Evolutionary conservation across 148 eudicot genomes (phyloP), one percentile per base, ranked within the genome.

Genomic region (Pouteria glomerata): DNA sequence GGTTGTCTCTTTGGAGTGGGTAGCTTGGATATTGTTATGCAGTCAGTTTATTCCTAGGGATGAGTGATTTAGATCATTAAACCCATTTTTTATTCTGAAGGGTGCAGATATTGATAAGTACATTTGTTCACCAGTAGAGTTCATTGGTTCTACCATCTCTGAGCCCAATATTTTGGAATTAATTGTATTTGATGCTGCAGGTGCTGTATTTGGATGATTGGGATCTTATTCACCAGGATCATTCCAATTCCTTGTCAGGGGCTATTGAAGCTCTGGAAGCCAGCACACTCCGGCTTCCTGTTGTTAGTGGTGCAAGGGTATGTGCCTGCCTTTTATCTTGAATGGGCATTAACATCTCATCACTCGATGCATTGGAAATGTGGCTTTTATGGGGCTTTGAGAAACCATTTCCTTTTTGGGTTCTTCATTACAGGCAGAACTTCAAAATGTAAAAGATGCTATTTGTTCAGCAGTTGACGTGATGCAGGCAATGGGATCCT

Each of bases 391-490:
- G 63, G 15, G 14, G 41, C 37, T 26, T 65, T 42, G 10, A 65
- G 5, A 53, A 66, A 15, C 47, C 15, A 19, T 23, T 45, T 66
- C 12, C 7, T 23, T 4, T 29, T 48, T 26, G 55, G 34, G 26
- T 66, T 19, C 4, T 66, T 18, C 73, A 23, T 30, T 70, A n/a
- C 86, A 94, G 98, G 93, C 82, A 47, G 86, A 94, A 75, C 70
- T 82, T 63, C 86, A 76, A 50, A 74, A 79, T 56, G 56, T 94
- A 33, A 84, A 86, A 78, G 89, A 81, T 55, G 95, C 93, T 55
- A 86, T 94, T 52, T 79, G 82, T 68, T 91, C 97, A 30, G 93
- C 98, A 65, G 91, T 84, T 79, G 96, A 94, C 77, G 84, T 94
- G 69, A 89, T 94, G 97, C 90, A 86, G 61, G 83, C 84, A 29